Evolutionary conservation across 257 asterid genomes (phyloP), one percentile per base, ranked within the genome.

Genomic region (Capsicum baccatum): DNA sequence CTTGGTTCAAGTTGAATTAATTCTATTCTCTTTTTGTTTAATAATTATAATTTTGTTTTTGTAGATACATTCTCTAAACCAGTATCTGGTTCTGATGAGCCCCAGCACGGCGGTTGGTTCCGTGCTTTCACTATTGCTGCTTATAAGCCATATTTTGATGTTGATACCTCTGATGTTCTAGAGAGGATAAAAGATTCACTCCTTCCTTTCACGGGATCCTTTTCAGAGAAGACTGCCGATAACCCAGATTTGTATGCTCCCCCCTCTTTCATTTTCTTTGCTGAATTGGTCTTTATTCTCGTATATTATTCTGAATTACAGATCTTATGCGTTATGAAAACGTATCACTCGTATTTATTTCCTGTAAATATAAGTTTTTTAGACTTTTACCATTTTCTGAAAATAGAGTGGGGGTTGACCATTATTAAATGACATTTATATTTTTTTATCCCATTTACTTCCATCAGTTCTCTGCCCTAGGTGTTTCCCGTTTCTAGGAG

Each of bases 61-160:
- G 88, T 82, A 96, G 99, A 96, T 90, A 87, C 98, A 64, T 96
- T 96, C 91, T 83, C 97, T 79, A 94, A 94, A 90, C 91, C 98
- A 26, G 87, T 67, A 55, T 88, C 94, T 37, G 95, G 98, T 85
- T 86, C 98, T 82, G 98, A 91, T 44, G 94, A 89, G 83, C 91
- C 94, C 83, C 94, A 93, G 87, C 97, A 92, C 87, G 83, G 92
- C 83, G 98, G 98, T 85, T 96, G 99, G 99, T 90, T 96, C 79
- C 91, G 90, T 47, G 83, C 93, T 82, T 94, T 96, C 93, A 89
- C 98, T 56, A 64, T 96, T 88, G 94, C 92, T 88, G 95, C 99
- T 70, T 96, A 96, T 91, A 92, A 90, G 87, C 99, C 99, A 74
- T 96, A 96, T 83, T 96, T 96, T 88, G 98, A 96, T 86, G 99